phyloP scores from a whole-genome alignment of 345 rosid genomes.

The Nasturtium officinale region DNA sequence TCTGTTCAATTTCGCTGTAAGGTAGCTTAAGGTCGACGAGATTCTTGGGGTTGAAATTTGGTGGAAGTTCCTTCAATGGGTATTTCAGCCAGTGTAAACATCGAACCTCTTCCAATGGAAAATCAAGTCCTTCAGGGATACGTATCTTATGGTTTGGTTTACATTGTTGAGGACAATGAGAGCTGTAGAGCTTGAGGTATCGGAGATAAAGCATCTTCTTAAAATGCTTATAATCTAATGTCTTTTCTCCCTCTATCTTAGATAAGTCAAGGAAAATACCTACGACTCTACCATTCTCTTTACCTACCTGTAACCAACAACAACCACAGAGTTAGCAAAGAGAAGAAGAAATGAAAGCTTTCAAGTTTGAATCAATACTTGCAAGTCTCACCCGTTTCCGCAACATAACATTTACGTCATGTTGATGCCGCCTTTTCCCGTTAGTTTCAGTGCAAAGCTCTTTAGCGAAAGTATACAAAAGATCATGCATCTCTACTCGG shows the following conservation, averaged over 20 bases:
- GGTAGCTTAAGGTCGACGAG: conserved; percentile 33
- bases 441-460: neutral
- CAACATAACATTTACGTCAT: neutral
- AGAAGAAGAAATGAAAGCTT: neutral
- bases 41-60: conserved; percentile 20
- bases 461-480: conserved; percentile 28
- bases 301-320: conserved; percentile 20
- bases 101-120: conserved; percentile 28
- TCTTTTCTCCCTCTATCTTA: neutral
- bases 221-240: neutral
- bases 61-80: conserved; percentile 35
- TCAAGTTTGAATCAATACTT: neutral
- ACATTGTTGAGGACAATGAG: neutral
- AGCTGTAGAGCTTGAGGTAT: conserved; percentile 33
- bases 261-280: conserved; percentile 27
- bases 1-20: conserved; percentile 21
- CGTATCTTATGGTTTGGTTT: neutral
- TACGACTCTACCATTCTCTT: neutral
- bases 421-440: neutral
- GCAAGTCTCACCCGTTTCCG: neutral
- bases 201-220: conserved; percentile 28
- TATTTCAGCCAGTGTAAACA: conserved; percentile 34
- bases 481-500: conserved; percentile 39
- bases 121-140: conserved; percentile 14
- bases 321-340: neutral